Percentiles rank a stretch among this genome's conserved stretches.
phyloP scores from a whole-genome alignment of 345 rosid genomes.

The Rhodamnia rubescens region DNA sequence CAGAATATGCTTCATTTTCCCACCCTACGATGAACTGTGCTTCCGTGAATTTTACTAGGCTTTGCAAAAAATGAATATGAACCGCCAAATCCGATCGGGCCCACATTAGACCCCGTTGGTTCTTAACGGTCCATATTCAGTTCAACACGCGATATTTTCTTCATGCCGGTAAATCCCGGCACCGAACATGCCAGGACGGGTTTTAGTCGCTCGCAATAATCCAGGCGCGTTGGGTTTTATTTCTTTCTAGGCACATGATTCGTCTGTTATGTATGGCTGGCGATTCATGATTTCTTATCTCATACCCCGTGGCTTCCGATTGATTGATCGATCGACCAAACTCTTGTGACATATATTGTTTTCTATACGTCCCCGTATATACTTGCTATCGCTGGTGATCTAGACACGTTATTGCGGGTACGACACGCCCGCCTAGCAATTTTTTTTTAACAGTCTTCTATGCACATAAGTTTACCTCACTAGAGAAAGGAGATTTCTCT shows the following conservation, averaged over 20 bases:
- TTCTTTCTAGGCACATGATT: neutral
- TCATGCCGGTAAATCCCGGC: no score
- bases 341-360: no score
- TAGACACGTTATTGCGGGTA: neutral
- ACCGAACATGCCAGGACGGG: no score
- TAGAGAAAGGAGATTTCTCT: no score
- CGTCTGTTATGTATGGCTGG: neutral
- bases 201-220: no score
- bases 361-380: accelerated
- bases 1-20: neutral
- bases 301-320: neutral
- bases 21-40: neutral
- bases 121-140: neutral
- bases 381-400: neutral
- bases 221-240: neutral
- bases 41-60: neutral
- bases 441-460: neutral
- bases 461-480: neutral
- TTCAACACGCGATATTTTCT: no score
- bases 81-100: neutral
- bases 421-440: neutral
- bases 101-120: neutral
- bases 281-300: neutral
- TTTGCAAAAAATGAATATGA: neutral
- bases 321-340: neutral